phyloP scores from a whole-genome alignment of 768 basidiomycete genomes.

The Neoboletus subvelutipes region DNA sequence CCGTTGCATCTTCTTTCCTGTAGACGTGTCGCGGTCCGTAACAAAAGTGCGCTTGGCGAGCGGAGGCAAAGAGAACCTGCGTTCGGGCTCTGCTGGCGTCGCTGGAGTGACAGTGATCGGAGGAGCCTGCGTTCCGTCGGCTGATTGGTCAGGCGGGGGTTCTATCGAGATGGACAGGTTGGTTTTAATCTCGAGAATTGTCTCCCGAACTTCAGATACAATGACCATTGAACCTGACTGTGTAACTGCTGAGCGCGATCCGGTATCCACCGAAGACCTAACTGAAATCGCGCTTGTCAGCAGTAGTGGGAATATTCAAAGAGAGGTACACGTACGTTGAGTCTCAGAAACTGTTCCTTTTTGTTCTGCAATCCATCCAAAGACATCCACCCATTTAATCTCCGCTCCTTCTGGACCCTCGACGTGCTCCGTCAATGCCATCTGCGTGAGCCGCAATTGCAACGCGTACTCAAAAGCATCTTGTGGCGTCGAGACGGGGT shows the following conservation, averaged over 20 bases:
- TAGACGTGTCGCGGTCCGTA: constrained; percentile 46
- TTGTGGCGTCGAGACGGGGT: constrained; percentile 48
- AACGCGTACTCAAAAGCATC: constrained; percentile 76
- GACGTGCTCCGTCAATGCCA: constrained; percentile 74
- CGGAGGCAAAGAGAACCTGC: constrained; percentile 17
- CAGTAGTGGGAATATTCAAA: background rate
- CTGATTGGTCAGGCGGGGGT: background rate
- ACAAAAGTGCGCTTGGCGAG: constrained; percentile 29
- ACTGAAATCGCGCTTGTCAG: constrained; percentile 11
- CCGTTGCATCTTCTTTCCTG: constrained; percentile 72
- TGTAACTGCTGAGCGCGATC: constrained; percentile 28
- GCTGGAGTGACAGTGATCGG: constrained; percentile 65
- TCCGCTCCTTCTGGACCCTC: constrained; percentile 87
- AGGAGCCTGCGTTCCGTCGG: constrained; percentile 9
- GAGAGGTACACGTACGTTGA: constrained; percentile 21
- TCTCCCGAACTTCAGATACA: constrained; percentile 15
- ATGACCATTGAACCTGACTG: constrained; percentile 14
- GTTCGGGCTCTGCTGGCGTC: constrained; percentile 43
- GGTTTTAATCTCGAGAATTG: constrained; percentile 9
- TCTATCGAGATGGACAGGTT: constrained; percentile 5
- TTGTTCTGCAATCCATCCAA: constrained; percentile 78
- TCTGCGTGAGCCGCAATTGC: constrained; percentile 84
- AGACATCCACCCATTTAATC: constrained; percentile 78
- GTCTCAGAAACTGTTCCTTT: constrained; percentile 34
- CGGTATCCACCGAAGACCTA: constrained; percentile 33